These are phyloP conservation scores for Nyssa sinensis DNA, from an alignment of 148 eudicot species.

Conservation along the genomic window DNA sequence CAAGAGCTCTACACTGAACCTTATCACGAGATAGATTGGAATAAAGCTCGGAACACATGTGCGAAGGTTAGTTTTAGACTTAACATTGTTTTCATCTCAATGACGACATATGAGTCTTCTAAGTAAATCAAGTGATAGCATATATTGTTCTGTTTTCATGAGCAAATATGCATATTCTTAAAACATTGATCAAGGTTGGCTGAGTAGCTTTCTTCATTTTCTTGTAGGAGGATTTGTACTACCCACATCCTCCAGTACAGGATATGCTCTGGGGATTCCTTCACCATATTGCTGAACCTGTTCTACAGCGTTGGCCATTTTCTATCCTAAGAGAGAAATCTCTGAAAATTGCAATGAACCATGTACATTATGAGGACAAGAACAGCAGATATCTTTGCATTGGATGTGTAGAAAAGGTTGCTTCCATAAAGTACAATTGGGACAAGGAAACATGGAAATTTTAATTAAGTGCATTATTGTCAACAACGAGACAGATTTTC, in stretches of 20 bases:
- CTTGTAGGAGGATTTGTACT: slow-evolving; percentile 47
- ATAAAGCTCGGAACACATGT: slow-evolving; percentile 50
- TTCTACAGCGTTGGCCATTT: slow-evolving; percentile 46
- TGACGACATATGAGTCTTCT: too few relatives aligned
- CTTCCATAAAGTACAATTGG: not conserved
- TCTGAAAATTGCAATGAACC: slow-evolving; percentile 39
- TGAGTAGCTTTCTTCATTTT: not conserved
- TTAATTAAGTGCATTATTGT: not conserved
- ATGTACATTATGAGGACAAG: slow-evolving; percentile 48
- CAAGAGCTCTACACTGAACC: slow-evolving; percentile 43
- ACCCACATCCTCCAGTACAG: slow-evolving; percentile 45
- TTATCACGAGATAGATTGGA: slow-evolving; percentile 48
- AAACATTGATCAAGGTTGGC: not conserved
- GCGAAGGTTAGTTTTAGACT: slow-evolving; percentile 40
- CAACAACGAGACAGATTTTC: too few relatives aligned
- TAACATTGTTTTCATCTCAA: not conserved
- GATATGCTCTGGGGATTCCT: slow-evolving; percentile 51
- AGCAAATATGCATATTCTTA: too few relatives aligned
- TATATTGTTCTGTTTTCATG: too few relatives aligned
- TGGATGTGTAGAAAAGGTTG: slow-evolving; percentile 56
- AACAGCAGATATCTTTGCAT: slow-evolving; percentile 52
- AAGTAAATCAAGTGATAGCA: too few relatives aligned
- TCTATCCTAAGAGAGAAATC: slow-evolving; percentile 40
- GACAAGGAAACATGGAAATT: not conserved
- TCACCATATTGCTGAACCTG: slow-evolving; percentile 41